Evolutionary conservation across 768 basidiomycete species (phyloP).

Genomic region (Suillus spraguei): DNA sequence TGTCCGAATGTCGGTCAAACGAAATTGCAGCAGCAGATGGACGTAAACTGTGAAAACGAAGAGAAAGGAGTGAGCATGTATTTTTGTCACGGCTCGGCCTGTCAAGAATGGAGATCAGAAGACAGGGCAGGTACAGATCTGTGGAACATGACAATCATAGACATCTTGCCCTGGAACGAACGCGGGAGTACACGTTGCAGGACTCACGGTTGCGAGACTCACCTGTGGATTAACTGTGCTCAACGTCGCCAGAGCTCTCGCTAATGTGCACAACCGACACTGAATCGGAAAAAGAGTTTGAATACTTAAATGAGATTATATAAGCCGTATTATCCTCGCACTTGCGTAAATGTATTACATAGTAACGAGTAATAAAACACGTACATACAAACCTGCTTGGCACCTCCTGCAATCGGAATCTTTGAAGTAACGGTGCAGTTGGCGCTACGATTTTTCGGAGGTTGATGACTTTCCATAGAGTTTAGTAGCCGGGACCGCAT

Average conservation of each 20-base stretch:
- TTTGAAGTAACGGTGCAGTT: neutral
- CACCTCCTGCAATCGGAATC: neutral
- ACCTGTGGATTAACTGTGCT: neutral
- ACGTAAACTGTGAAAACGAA: neutral
- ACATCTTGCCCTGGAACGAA: neutral
- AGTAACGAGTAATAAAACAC: neutral
- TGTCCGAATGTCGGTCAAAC: neutral
- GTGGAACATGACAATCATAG: conserved; percentile 3
- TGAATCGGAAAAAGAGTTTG: neutral
- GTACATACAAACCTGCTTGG: neutral
- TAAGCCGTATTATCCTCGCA: neutral
- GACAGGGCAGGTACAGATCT: conserved; percentile 3
- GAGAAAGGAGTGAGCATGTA: neutral
- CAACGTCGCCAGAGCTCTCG: conserved; percentile 2
- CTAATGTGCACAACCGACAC: neutral
- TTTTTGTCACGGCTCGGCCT: neutral
- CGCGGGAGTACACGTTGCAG: neutral
- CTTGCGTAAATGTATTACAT: neutral
- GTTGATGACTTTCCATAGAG: neutral
- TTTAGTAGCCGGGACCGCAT: neutral
- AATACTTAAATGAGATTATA: conserved; percentile 1
- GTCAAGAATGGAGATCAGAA: conserved; percentile 3
- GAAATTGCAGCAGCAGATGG: neutral
- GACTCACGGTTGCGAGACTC: neutral
- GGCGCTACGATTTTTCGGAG: neutral